Conservation (phyloP, 1,139 yeast genomes). For the Taiozyma sp. region DNA sequence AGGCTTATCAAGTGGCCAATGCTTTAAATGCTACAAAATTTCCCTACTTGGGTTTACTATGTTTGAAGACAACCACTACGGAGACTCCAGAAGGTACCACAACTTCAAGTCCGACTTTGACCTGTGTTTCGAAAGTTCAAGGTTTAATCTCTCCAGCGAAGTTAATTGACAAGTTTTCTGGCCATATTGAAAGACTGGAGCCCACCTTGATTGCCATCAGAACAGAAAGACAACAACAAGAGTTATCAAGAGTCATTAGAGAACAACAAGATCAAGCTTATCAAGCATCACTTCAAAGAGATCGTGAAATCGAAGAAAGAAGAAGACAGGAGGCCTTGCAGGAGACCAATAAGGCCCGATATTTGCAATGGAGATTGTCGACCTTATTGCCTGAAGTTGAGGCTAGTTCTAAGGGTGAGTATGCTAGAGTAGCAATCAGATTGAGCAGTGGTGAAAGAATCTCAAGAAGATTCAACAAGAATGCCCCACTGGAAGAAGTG, state of each 20-base stretch:
- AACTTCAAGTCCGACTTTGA: conserved; percentile 48
- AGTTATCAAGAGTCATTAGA: conserved; percentile 54
- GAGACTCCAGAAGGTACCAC: conserved; percentile 60
- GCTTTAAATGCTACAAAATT: conserved; percentile 68
- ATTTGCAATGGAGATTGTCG: conserved; percentile 45
- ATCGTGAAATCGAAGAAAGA: conserved; percentile 29
- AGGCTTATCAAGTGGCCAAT: conserved; percentile 81
- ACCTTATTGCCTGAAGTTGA: conserved; percentile 33
- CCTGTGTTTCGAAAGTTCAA: conserved; percentile 62
- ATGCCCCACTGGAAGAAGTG: conserved; percentile 45
- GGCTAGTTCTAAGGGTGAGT: conserved; percentile 19
- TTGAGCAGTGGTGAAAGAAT: conserved; percentile 46
- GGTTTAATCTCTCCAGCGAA: conserved; percentile 38
- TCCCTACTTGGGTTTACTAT: conserved; percentile 74
- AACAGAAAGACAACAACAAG: conserved; percentile 57
- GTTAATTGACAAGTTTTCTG: conserved; percentile 31
- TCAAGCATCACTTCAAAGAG: conserved; percentile 53
- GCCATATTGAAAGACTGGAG: conserved; percentile 48
- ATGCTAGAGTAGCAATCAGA: conserved; percentile 57
- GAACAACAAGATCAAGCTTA: conserved; percentile 79
- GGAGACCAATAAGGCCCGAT: conserved; percentile 28
- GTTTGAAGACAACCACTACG: conserved; percentile 48
- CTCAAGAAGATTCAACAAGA: conserved; percentile 44
- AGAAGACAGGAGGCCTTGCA: conserved; percentile 25
- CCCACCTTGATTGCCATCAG: conserved; percentile 57